phyloP scores from a whole-genome alignment of 305 asterid genomes.

The Fraxinus paxiana region DNA sequence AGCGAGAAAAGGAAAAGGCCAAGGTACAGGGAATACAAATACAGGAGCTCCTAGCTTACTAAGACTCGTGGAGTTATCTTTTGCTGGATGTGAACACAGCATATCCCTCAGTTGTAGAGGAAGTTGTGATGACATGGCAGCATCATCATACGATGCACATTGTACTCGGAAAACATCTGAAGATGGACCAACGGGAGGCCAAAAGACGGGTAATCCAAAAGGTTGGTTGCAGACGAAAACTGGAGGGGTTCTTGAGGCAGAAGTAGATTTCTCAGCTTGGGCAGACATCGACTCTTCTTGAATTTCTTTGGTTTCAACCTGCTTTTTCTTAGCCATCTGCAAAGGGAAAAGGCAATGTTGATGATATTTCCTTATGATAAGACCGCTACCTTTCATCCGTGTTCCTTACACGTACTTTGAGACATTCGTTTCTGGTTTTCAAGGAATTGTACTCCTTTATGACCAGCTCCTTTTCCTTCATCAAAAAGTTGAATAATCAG shows the following conservation, averaged over 20 bases:
- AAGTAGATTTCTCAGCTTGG: constrained; percentile 20
- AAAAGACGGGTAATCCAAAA: constrained; percentile 32
- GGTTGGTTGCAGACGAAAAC: constrained; percentile 31
- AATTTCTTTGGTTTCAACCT: constrained; percentile 21
- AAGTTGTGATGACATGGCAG: constrained; percentile 20
- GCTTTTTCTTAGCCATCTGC: constrained; percentile 35
- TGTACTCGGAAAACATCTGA: constrained; percentile 29
- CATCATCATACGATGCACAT: constrained; percentile 16
- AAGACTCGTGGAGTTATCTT: constrained; percentile 19
- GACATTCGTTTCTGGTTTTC: constrained; percentile 39
- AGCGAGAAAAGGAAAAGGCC: constrained; percentile 17
- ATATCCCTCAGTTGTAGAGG: constrained; percentile 14
- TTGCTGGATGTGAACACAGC: constrained; percentile 11
- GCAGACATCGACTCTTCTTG: constrained; percentile 18
- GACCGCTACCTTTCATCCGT: neutral
- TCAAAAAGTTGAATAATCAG: constrained; percentile 2
- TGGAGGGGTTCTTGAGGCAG: constrained; percentile 25
- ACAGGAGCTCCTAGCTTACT: constrained; percentile 27
- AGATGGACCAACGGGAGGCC: constrained; percentile 39
- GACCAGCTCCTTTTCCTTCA: constrained; percentile 54
- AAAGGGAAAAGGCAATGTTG: neutral
- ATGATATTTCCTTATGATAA: neutral
- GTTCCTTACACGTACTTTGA: constrained; percentile 42
- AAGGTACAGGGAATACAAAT: constrained; percentile 26
- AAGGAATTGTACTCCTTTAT: constrained; percentile 32